phyloP scores from a whole-genome alignment of 352 stramenopile species.

The Aphanomyces astaci region DNA sequence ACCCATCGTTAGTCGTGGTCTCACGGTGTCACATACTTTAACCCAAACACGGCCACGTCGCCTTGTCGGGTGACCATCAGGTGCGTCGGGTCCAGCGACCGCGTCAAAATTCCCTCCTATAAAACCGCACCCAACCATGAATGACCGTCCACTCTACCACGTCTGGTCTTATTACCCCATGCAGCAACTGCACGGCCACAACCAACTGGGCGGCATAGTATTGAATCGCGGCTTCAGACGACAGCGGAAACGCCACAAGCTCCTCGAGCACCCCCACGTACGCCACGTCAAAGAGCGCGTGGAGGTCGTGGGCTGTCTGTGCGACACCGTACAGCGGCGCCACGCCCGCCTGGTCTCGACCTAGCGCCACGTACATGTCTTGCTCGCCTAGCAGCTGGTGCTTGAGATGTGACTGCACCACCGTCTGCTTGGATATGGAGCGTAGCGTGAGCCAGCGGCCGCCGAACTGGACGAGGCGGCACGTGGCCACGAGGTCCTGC shows the following conservation, averaged over 20 bases:
- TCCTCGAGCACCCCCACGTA: constrained; percentile 76
- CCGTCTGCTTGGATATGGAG: constrained; percentile 71
- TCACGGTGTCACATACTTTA: constrained; percentile 40
- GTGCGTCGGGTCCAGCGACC: constrained; percentile 71
- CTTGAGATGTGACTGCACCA: constrained; percentile 72
- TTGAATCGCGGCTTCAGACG: constrained; percentile 70
- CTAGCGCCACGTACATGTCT: constrained; percentile 76
- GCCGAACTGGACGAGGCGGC: constrained; percentile 64
- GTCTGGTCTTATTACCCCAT: constrained; percentile 55
- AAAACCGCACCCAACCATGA: not conserved
- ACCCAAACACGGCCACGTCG: constrained; percentile 76
- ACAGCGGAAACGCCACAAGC: constrained; percentile 55
- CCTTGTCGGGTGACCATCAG: constrained; percentile 71
- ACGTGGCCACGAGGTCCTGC: constrained; percentile 62
- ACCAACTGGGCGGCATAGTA: constrained; percentile 84
- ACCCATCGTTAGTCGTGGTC: not conserved
- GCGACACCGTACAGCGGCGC: constrained; percentile 62
- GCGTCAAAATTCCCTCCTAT: constrained; percentile 69
- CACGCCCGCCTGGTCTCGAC: constrained; percentile 67
- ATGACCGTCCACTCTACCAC: too few relatives aligned
- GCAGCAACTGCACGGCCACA: constrained; percentile 70
- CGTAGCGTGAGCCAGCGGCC: constrained; percentile 58
- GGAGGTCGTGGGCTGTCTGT: constrained; percentile 72
- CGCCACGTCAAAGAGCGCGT: constrained; percentile 72
- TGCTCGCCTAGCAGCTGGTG: constrained; percentile 72